phyloP scores from a whole-genome alignment of 495 filamentous ascomycete species.

The Lepraria neglecta region DNA sequence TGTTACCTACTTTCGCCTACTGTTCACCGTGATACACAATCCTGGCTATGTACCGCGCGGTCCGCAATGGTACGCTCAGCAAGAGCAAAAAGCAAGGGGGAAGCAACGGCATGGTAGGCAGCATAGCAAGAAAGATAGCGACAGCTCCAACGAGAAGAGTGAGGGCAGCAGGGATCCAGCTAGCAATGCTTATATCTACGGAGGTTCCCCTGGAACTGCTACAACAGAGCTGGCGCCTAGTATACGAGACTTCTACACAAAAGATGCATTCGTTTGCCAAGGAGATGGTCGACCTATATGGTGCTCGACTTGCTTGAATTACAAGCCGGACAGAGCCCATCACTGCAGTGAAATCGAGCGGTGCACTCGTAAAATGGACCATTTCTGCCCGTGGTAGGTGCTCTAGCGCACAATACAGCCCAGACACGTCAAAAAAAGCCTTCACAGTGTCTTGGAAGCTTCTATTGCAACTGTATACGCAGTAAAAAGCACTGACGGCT shows the following conservation, averaged over 20 bases:
- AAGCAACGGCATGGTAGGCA: slow-evolving; percentile 6
- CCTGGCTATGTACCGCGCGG: slow-evolving; percentile 66
- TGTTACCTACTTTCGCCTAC: slow-evolving; percentile 61
- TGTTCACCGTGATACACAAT: slow-evolving; percentile 55
- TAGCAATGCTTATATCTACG: slow-evolving; percentile 28
- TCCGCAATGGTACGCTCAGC: slow-evolving; percentile 29
- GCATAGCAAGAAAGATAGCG: slow-evolving; percentile 3
- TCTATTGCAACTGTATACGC: too few relatives aligned
- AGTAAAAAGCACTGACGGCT: neutral
- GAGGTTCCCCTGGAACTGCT: slow-evolving; percentile 16
- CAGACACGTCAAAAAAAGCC: neutral
- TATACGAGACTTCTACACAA: slow-evolving; percentile 60
- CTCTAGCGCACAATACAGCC: neutral
- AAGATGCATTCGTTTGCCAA: slow-evolving; percentile 77
- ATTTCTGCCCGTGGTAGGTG: slow-evolving; percentile 81
- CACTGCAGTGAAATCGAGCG: slow-evolving; percentile 75
- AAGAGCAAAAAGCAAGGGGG: slow-evolving; percentile 27
- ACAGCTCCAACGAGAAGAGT: slow-evolving; percentile 24
- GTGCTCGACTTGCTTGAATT: slow-evolving; percentile 71
- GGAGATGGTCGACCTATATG: slow-evolving; percentile 71
- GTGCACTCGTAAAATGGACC: slow-evolving; percentile 85
- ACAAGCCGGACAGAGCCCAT: slow-evolving; percentile 78
- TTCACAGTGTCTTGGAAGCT: neutral
- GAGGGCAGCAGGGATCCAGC: slow-evolving; percentile 30
- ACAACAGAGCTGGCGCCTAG: slow-evolving; percentile 26